Evolutionary conservation across 2,329 filamentous ascomycete genomes (phyloP).

Genomic region (Ascochyta clinopodiicola): DNA sequence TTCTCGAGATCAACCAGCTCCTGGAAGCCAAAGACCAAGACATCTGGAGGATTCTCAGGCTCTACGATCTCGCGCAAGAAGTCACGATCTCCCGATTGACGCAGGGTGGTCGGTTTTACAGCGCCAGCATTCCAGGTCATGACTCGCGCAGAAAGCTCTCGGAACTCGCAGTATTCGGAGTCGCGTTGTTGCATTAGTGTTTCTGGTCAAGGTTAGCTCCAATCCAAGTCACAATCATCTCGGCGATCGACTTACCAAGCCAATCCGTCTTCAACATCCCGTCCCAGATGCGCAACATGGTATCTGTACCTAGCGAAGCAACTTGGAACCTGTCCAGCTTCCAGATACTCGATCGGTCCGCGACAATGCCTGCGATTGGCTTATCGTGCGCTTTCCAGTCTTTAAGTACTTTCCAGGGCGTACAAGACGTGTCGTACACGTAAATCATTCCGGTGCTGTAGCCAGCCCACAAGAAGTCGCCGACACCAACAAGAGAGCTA

Average conservation of each 20-base stretch:
- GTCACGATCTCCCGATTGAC: conserved; percentile 72
- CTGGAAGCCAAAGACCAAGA: conserved; percentile 95
- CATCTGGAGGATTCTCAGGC: conserved; percentile 80
- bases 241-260: conserved; percentile 63
- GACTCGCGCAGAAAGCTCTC: conserved; percentile 78
- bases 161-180: conserved; percentile 82
- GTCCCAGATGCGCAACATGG: conserved; percentile 85
- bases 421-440: conserved; percentile 82
- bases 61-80: conserved; percentile 85
- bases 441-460: conserved; percentile 95
- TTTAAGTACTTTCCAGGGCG: conserved; percentile 90
- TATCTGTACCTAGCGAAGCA: conserved; percentile 85
- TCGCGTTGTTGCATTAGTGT: conserved; percentile 84
- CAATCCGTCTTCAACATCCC: conserved; percentile 92
- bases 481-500: conserved; percentile 81
- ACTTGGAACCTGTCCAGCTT: conserved; percentile 84
- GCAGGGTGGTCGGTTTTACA: conserved; percentile 84
- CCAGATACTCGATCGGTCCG: conserved; percentile 84
- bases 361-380: conserved; percentile 77
- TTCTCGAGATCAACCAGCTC: conserved; percentile 98
- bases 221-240: not conserved
- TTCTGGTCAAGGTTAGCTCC: conserved; percentile 57
- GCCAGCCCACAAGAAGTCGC: conserved; percentile 85
- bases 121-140: conserved; percentile 98
- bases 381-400: conserved; percentile 93